These are phyloP conservation scores for Suillus paluster DNA, from an alignment of 768 basidiomycete species.

Conservation along the genomic window DNA sequence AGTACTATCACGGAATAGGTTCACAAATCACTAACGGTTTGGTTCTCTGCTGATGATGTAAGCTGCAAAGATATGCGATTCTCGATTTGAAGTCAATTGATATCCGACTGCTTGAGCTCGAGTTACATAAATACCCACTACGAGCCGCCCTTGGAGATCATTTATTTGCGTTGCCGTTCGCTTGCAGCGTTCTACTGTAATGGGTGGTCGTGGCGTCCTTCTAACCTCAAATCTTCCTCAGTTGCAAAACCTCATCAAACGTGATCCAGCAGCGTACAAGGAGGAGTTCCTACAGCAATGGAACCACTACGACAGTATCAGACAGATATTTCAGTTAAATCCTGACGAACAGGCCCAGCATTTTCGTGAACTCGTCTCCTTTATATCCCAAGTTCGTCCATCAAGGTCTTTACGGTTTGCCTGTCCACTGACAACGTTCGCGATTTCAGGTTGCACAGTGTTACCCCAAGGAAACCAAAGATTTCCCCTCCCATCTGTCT, in stretches of 20 bases:
- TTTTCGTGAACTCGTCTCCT: slow-evolving; percentile 86
- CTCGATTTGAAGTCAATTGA: too few relatives aligned
- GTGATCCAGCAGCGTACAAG: slow-evolving; percentile 86
- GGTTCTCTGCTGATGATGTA: neutral
- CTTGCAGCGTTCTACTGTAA: neutral
- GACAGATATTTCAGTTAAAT: slow-evolving; percentile 81
- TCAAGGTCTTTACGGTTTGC: neutral
- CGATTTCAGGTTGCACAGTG: slow-evolving; percentile 76
- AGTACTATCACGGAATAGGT: neutral
- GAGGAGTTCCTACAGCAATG: slow-evolving; percentile 98
- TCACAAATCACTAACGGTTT: too few relatives aligned
- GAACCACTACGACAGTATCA: slow-evolving; percentile 89
- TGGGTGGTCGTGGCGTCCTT: slow-evolving; percentile 64
- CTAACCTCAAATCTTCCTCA: slow-evolving; percentile 92
- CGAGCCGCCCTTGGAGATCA: neutral
- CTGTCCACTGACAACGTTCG: neutral
- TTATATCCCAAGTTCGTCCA: slow-evolving; percentile 78
- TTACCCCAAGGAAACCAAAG: slow-evolving; percentile 89
- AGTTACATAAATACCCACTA: too few relatives aligned
- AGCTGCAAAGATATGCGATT: neutral
- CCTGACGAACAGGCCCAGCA: slow-evolving; percentile 86
- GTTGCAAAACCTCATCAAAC: slow-evolving; percentile 95
- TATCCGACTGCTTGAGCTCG: neutral
- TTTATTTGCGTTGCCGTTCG: neutral
- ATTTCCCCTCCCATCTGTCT: slow-evolving; percentile 83